Evolutionary conservation across 441 rosid genomes (phyloP), one percentile per base, ranked within the genome.

Genomic region (Macaranga tanarius): DNA sequence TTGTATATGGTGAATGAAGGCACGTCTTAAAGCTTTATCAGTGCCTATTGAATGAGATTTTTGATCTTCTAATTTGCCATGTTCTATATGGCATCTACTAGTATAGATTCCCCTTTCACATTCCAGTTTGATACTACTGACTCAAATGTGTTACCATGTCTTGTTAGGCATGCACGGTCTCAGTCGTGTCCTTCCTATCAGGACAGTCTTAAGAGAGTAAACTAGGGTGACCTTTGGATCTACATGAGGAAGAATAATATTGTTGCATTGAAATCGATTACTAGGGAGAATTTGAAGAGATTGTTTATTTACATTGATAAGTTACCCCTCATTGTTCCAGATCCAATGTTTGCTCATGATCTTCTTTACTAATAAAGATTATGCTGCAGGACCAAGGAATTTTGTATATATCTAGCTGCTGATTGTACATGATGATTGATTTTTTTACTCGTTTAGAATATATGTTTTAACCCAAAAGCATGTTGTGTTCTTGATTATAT

Each of bases 181-280:
- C 90, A 87, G 84, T 95, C 99, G 8, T 95, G 98, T 58, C 99
- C 99, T 7, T 95, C 91, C 75, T 95, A 98, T 73, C 87, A 97
- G 2, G 95, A 96, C 34, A 91, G 84, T 81, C 82, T 95, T 25
- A 95, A 91, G 87, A 86, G 99, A 69, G 98, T 92, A 8, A 88
- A 92, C 68, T 92, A 97, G 0, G 96, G 91, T 75, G 99, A 95
- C 67, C 77, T 95, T 20, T 95, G 99, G 99, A 88, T 95, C 73
- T 84, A 88, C 75, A 92, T 92, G 8, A 81, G 91, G 74, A 82
- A 81, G 20, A 88, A 82, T 10, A 98, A 95, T 42, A 88, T 92
- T 50, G 88, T 85, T 1, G 98, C 91, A 76, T 42, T 82, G 19
- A 80, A 86, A 75, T 83, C 91, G 1, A 87, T 88, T 5, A 82